A percentile compares a stretch with the other conserved stretches of the same genome.
phyloP scores from a whole-genome alignment of 371 early-diverging fungal genomes.

The Lichtheimia ornata region DNA sequence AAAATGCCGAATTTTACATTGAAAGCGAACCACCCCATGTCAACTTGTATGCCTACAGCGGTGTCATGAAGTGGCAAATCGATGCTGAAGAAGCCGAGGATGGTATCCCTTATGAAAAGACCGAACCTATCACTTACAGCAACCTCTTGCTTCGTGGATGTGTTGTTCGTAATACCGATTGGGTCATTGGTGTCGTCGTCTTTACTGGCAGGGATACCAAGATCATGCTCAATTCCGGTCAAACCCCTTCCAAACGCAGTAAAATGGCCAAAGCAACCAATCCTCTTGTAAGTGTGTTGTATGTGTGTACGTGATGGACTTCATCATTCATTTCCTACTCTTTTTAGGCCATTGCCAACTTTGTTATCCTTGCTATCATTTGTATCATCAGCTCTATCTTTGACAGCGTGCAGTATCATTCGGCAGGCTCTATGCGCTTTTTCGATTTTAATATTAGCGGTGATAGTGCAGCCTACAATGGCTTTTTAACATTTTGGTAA shows the following conservation, averaged over 20 bases:
- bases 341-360: constrained; percentile 48
- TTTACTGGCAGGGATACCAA: constrained; percentile 93
- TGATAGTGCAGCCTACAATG: constrained; percentile 26
- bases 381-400: constrained; percentile 66
- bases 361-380: constrained; percentile 47
- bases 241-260: constrained; percentile 92
- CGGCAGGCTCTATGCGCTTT: constrained; percentile 27
- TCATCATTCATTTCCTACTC: background rate
- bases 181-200: constrained; percentile 80
- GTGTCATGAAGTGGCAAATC: constrained; percentile 59
- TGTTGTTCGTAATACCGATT: constrained; percentile 87
- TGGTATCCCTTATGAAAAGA: constrained; percentile 45
- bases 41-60: constrained; percentile 75
- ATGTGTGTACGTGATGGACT: background rate
- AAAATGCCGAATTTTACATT: constrained; percentile 58
- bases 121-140: constrained; percentile 77
- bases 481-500: constrained; percentile 54
- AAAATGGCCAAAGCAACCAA: constrained; percentile 93
- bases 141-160: constrained; percentile 91
- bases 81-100: constrained; percentile 25
- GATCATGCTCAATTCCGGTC: constrained; percentile 86
- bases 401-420: constrained; percentile 59
- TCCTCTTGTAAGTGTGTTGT: constrained; percentile 79
- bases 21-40: constrained; percentile 83
- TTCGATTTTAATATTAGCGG: constrained; percentile 45